Base-by-base conservation (phyloP, 306 rosid species). In the Lithocarpus polystachyus region DNA sequence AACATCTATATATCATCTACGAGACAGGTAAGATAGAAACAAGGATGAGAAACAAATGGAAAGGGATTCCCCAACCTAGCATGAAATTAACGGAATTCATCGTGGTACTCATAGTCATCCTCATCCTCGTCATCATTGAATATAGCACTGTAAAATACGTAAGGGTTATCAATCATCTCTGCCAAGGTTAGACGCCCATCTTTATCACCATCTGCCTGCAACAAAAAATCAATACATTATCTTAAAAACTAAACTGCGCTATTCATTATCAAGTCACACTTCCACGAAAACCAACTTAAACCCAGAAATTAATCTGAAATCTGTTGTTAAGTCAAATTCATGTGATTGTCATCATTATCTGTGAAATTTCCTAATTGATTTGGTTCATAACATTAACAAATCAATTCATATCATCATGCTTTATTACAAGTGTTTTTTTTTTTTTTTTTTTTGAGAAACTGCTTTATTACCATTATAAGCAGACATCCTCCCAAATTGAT, bases 121-220 rank as follows among this genome's bases (percentile, higher is more conserved):
- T 95, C 99, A 0, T 78, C 83, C 0, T 78, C 83, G 0, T 96
- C 97, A 0, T 92, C 96, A 2, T 77, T 90, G 88, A 95, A 95
- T 81, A 95, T 91, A 72, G 98, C 97, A 56, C 97, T 90, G 79
- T 95, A 95, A 83, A 95, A 95, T 80, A 91, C 98, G 71, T 95
- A 95, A 2, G 99, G 99, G 83, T 86, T 90, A 70, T 93, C 98
- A 20, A 95, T 89, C 99, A 96, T 96, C 92, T 96, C 99, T 31
- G 79, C 20, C 97, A 91, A 82, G 48, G 89, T 85, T 33, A 95
- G 91, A 35, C 91, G 96, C 64, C 98, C 94, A 73, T 96, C 99
- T 84, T 95, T 93, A 86, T 96, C 87, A n/a, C 43, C 61, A 68
- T 96, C 99, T 8, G 99, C 98, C 99, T 93, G 92, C 75, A 83